Base-by-base conservation (phyloP, 192 early-diverging fungal species). In the Umbelopsis sp. region DNA sequence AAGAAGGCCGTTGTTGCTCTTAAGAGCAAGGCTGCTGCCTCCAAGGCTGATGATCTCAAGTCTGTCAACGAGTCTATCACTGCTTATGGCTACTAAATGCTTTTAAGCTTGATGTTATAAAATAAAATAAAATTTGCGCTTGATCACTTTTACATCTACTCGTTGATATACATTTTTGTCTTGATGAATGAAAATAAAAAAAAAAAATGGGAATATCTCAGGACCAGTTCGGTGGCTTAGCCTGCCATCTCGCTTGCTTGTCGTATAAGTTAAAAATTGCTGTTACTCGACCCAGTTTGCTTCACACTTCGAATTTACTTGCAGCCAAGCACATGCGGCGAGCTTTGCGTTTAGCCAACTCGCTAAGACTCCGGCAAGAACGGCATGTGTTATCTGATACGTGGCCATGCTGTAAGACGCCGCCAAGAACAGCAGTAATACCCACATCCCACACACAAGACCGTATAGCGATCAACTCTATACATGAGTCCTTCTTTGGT, bases 1-100 rank as follows among this genome's bases (percentile, higher is more conserved):
- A 91, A 88, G 82, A 86, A 94, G 88, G 93, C 76, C 45, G 51
- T 78, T 15, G 45, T 53, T 66, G 71, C 76, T 35, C 64, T 78
- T 46, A 68, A 78, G 53, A 73, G 69, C 64, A 78, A 78, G 71
- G 76, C 76, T 50, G 68, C 73, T 66, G 72, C 73, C 37, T 81
- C 76, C 72, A 83, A 87, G 83, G 81, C 76, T 61, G 71, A 75
- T 80, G 78, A 85, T 69, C 77, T 87, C 74, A 83, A 83, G 66
- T 77, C 81, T 53, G 78, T 87, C 82, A 83, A 89, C 73, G 77
- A 82, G 74, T 78, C 82, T 71, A 80, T 89, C 52, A 81, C 72
- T 58, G 79, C 82, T 66, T 74, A 82, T 70, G 88, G 88, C 69
- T 81, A 89, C 78, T 89, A 89, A 81, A 49, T 77, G 23, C 47